A percentile compares a stretch with the other conserved stretches of the same genome.
Evolutionary conservation across 805 yeast genomes (phyloP).

Genomic region (Metschnikowia anglica): DNA sequence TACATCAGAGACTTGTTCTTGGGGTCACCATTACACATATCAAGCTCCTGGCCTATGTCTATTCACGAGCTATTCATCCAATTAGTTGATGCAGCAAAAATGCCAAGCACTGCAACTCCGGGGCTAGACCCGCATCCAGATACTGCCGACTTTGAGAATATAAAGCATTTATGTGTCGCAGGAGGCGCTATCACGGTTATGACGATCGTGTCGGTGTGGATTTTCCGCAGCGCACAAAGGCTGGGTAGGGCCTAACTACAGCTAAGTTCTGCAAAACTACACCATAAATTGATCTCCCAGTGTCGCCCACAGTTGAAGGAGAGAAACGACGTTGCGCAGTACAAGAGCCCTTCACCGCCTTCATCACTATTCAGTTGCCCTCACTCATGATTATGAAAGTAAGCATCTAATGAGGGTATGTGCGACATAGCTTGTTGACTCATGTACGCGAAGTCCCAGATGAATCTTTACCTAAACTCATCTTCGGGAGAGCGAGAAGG

Average conservation of each 20-base stretch:
- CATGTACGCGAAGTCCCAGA: too few species aligned
- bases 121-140: slow-evolving; percentile 65
- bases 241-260: slow-evolving; percentile 7
- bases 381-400: too few species aligned
- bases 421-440: too few species aligned
- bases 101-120: slow-evolving; percentile 76
- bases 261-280: too few species aligned
- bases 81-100: slow-evolving; percentile 81
- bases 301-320: too few species aligned
- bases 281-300: too few species aligned
- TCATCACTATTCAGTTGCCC: too few species aligned
- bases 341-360: too few species aligned
- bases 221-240: slow-evolving; percentile 44
- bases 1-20: slow-evolving; percentile 65
- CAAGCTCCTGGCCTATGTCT: slow-evolving; percentile 87
- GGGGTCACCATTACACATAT: slow-evolving; percentile 85
- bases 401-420: too few species aligned
- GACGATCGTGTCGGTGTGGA: slow-evolving; percentile 61
- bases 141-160: slow-evolving; percentile 47
- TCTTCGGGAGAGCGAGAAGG: too few species aligned
- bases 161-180: slow-evolving; percentile 57
- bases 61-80: slow-evolving; percentile 81
- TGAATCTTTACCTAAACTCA: too few species aligned
- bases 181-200: slow-evolving; percentile 70
- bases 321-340: too few species aligned